These are phyloP conservation scores for Aristolochia contorta DNA, from an alignment of 164 flowering plant species.

Conservation along the genomic window DNA sequence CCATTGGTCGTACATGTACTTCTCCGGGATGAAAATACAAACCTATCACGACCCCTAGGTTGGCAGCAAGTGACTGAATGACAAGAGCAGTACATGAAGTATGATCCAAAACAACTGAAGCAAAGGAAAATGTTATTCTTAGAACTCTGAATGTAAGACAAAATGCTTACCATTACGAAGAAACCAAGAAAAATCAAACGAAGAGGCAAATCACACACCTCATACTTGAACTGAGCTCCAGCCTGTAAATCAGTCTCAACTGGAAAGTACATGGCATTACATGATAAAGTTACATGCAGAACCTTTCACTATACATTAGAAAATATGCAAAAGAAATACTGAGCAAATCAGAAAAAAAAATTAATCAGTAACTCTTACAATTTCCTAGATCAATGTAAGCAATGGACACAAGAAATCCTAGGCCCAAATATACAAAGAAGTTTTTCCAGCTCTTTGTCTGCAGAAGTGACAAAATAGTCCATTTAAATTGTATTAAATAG, in stretches of 20 bases:
- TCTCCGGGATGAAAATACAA: not conserved
- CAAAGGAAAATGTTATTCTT: not conserved
- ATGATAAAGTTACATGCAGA: conserved; percentile 3
- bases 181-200: not conserved
- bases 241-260: conserved; percentile 93
- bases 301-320: too few species aligned
- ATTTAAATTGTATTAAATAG: not conserved
- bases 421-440: conserved; percentile 80
- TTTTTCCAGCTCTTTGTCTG: conserved; percentile 89
- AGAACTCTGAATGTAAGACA: not conserved
- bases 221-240: conserved; percentile 87
- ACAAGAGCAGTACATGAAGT: conserved; percentile 76
- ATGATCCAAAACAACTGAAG: conserved; percentile 87
- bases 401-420: conserved; percentile 93
- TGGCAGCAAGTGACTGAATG: conserved; percentile 87
- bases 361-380: conserved; percentile 39
- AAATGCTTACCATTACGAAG: not conserved
- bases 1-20: too few species aligned
- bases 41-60: conserved; percentile 95
- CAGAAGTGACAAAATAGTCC: not conserved
- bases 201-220: conserved; percentile 29
- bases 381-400: conserved; percentile 99
- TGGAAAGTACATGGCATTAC: conserved; percentile 19
- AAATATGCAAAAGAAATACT: too few species aligned
- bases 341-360: too few species aligned